These are phyloP conservation scores for Neobulgaria alba DNA, from an alignment of 2,329 filamentous ascomycete genomes.

Conservation along the genomic window DNA sequence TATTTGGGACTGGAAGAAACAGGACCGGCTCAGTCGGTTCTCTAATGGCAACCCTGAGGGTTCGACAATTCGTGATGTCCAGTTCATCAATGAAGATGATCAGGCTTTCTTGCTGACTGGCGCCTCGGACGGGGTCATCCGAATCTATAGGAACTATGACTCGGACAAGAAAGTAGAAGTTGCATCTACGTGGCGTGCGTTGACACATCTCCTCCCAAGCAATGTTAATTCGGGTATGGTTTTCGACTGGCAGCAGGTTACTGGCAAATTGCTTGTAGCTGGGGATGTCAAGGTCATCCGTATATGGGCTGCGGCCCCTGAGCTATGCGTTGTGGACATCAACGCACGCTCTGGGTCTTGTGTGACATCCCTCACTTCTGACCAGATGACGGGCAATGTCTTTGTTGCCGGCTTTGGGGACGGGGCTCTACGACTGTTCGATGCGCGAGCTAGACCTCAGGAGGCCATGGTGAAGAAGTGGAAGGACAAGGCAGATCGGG, in stretches of 20 bases:
- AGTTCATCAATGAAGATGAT: slow-evolving; percentile 98
- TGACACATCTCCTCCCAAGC: slow-evolving; percentile 89
- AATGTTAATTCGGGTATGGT: slow-evolving; percentile 93
- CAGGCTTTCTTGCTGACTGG: slow-evolving; percentile 91
- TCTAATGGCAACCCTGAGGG: slow-evolving; percentile 89
- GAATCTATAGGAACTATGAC: slow-evolving; percentile 90
- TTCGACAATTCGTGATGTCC: slow-evolving; percentile 87
- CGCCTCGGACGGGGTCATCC: slow-evolving; percentile 88
- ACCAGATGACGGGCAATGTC: slow-evolving; percentile 94
- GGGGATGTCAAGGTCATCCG: slow-evolving; percentile 93
- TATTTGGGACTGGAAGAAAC: slow-evolving; percentile 88
- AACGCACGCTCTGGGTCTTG: slow-evolving; percentile 90
- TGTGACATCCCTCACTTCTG: slow-evolving; percentile 90
- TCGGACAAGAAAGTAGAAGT: slow-evolving; percentile 67
- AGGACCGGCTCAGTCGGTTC: slow-evolving; percentile 70
- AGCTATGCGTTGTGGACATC: slow-evolving; percentile 89
- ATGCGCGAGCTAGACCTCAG: slow-evolving; percentile 73
- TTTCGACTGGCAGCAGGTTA: slow-evolving; percentile 98
- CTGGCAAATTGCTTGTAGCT: slow-evolving; percentile 86
- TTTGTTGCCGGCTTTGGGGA: slow-evolving; percentile 97
- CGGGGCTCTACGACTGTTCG: slow-evolving; percentile 87
- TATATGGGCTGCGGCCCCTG: slow-evolving; percentile 90
- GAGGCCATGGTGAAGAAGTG: slow-evolving; percentile 94
- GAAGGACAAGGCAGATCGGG: slow-evolving; percentile 73
- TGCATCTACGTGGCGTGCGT: slow-evolving; percentile 81